Evolutionary conservation across 2,329 filamentous ascomycete genomes (phyloP).

Genomic region (Clonostachys sp.): DNA sequence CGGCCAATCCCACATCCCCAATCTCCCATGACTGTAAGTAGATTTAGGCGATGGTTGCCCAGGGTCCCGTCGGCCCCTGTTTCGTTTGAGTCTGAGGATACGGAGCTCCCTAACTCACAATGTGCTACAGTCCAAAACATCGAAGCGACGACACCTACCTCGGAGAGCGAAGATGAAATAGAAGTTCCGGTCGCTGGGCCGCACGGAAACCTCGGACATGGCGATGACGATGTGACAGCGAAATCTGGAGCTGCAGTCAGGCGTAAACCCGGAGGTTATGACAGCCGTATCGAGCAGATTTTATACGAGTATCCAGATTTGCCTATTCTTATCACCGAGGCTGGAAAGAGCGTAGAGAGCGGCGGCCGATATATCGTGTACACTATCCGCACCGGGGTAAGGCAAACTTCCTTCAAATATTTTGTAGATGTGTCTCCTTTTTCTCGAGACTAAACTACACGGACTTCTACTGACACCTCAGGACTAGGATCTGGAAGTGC

Average conservation of each 20-base stretch:
- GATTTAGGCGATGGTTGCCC: not conserved
- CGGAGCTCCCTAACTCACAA: not conserved
- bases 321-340: slow-evolving; percentile 87
- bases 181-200: slow-evolving; percentile 31
- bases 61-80: too few relatives aligned
- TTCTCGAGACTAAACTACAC: not conserved
- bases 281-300: slow-evolving; percentile 95
- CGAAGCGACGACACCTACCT: slow-evolving; percentile 53
- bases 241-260: slow-evolving; percentile 10
- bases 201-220: slow-evolving; percentile 4
- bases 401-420: slow-evolving; percentile 12
- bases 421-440: not conserved
- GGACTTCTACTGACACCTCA: not conserved
- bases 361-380: slow-evolving; percentile 95
- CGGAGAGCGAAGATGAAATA: slow-evolving; percentile 61
- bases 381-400: slow-evolving; percentile 89
- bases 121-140: not conserved
- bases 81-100: too few relatives aligned
- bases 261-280: slow-evolving; percentile 80
- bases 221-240: not conserved
- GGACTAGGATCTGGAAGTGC: slow-evolving; percentile 83
- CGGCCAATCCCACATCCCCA: slow-evolving; percentile 61
- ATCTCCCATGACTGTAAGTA: slow-evolving; percentile 52
- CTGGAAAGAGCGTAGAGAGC: slow-evolving; percentile 90
- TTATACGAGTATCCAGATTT: slow-evolving; percentile 91